A percentile compares a stretch with the other conserved stretches of the same genome.
Evolutionary conservation across 495 filamentous ascomycete genomes (phyloP).

Genomic region (Aspergillus nidulans): DNA sequence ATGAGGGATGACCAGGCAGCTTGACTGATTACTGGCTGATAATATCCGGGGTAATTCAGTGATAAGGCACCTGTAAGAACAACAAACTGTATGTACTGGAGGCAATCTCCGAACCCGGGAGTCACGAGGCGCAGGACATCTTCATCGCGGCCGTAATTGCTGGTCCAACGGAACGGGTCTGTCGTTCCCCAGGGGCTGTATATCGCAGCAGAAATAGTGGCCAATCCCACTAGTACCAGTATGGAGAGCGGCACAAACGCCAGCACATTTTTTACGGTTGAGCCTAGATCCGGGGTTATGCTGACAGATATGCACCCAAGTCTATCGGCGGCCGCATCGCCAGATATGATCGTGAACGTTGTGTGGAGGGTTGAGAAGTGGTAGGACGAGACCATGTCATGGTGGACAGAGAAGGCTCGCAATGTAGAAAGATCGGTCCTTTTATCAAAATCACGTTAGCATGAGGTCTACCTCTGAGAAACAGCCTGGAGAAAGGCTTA

Average conservation of each 20-base stretch:
- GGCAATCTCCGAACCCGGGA: constrained; percentile 92
- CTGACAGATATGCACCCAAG: constrained; percentile 76
- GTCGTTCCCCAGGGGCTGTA: constrained; percentile 91
- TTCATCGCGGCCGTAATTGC: constrained; percentile 91
- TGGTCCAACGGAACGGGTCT: constrained; percentile 88
- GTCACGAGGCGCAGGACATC: constrained; percentile 90
- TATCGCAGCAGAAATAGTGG: constrained; percentile 76
- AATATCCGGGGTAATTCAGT: constrained; percentile 89
- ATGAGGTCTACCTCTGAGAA: background rate
- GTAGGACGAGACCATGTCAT: constrained; percentile 76
- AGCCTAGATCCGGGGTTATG: constrained; percentile 76
- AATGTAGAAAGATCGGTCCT: constrained; percentile 53
- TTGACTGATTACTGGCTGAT: constrained; percentile 83
- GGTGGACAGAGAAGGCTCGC: constrained; percentile 66
- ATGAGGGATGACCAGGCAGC: constrained; percentile 83
- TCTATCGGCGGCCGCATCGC: constrained; percentile 54
- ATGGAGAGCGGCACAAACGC: constrained; percentile 75
- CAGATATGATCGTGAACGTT: constrained; percentile 67
- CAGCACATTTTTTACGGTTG: constrained; percentile 58
- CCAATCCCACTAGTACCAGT: constrained; percentile 72
- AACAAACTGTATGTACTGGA: constrained; percentile 95
- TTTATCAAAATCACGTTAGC: background rate
- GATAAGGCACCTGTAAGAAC: constrained; percentile 82
- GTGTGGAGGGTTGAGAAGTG: constrained; percentile 75
- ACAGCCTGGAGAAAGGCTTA: constrained; percentile 32